phyloP scores from a whole-genome alignment of 2,329 filamentous ascomycete species.

The Plectosphaerella cucumerina region DNA sequence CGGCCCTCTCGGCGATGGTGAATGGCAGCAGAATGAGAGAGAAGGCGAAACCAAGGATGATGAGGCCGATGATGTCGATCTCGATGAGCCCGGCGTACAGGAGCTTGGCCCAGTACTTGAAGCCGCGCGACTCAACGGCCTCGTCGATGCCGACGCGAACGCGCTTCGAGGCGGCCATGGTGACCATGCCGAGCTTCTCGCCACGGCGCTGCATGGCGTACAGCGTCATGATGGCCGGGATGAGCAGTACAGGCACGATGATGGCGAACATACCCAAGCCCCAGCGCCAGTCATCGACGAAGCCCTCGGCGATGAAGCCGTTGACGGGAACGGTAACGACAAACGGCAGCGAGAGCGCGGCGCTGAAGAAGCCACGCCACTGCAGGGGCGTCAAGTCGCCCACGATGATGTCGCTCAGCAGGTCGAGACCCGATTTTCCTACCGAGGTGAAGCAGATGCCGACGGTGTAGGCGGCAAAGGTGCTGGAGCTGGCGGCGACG shows the following conservation, averaged over 20 bases:
- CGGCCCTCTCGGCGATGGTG: conserved; percentile 39
- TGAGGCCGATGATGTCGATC: conserved; percentile 55
- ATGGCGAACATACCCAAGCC: conserved; percentile 60
- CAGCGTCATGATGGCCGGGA: conserved; percentile 53
- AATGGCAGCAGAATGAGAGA: conserved; percentile 61
- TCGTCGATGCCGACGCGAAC: conserved; percentile 27
- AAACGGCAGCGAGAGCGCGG: conserved; percentile 19
- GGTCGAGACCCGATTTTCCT: conserved; percentile 30
- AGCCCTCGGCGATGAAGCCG: conserved; percentile 35
- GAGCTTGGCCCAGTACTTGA: conserved; percentile 16
- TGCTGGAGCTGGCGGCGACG: conserved; percentile 25
- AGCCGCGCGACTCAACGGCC: background rate
- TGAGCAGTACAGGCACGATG: conserved; percentile 51
- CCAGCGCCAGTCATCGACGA: conserved; percentile 52
- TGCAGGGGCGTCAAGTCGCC: conserved; percentile 29
- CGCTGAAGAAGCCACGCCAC: conserved; percentile 31
- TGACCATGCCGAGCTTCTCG: conserved; percentile 42
- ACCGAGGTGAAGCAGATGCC: conserved; percentile 31
- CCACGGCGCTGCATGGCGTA: conserved; percentile 56
- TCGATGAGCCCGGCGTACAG: conserved; percentile 42
- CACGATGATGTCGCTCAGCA: conserved; percentile 31
- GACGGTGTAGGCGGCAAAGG: conserved; percentile 27
- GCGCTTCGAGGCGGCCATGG: conserved; percentile 25
- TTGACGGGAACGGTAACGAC: conserved; percentile 34
- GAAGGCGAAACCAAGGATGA: conserved; percentile 53